These are phyloP conservation scores for Nakaseomyces sp. DNA, from an alignment of 1,139 yeast genomes.

Conservation along the genomic window DNA sequence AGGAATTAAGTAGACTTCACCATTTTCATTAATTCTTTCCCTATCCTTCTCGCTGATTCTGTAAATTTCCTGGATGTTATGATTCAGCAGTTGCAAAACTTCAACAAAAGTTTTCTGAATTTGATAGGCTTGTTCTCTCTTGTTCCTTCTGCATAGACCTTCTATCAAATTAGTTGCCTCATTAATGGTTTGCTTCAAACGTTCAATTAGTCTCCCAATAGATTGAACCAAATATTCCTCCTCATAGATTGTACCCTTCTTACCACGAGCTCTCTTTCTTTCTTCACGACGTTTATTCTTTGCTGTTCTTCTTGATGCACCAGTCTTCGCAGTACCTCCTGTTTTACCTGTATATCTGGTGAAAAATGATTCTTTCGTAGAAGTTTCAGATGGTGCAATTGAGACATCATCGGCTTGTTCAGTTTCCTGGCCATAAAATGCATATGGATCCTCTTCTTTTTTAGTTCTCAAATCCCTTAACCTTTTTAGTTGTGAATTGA, in stretches of 20 bases:
- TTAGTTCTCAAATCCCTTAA: constrained; percentile 76
- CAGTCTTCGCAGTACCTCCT: constrained; percentile 90
- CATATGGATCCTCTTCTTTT: constrained; percentile 75
- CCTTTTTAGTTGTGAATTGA: constrained; percentile 72
- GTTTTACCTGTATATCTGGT: constrained; percentile 96
- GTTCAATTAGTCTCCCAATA: constrained; percentile 76
- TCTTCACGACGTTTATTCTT: constrained; percentile 93
- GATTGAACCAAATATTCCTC: constrained; percentile 90
- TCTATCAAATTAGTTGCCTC: constrained; percentile 72
- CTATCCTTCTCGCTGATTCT: constrained; percentile 74
- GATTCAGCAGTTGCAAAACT: constrained; percentile 46
- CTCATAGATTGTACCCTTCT: constrained; percentile 94
- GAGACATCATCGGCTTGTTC: constrained; percentile 92
- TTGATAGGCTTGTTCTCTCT: constrained; percentile 74
- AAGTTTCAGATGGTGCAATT: constrained; percentile 87
- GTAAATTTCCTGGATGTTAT: constrained; percentile 65
- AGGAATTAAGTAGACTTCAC: constrained; percentile 66
- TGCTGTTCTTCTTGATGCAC: constrained; percentile 85
- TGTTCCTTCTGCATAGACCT: constrained; percentile 62
- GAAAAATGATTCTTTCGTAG: constrained; percentile 86
- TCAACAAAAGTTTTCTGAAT: constrained; percentile 63
- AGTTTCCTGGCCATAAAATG: constrained; percentile 65
- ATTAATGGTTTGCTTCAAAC: constrained; percentile 62
- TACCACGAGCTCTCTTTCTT: constrained; percentile 90
- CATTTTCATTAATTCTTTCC: constrained; percentile 82